Base-by-base conservation (phyloP, 148 eudicot genomes). In the Nepenthes gracilis region DNA sequence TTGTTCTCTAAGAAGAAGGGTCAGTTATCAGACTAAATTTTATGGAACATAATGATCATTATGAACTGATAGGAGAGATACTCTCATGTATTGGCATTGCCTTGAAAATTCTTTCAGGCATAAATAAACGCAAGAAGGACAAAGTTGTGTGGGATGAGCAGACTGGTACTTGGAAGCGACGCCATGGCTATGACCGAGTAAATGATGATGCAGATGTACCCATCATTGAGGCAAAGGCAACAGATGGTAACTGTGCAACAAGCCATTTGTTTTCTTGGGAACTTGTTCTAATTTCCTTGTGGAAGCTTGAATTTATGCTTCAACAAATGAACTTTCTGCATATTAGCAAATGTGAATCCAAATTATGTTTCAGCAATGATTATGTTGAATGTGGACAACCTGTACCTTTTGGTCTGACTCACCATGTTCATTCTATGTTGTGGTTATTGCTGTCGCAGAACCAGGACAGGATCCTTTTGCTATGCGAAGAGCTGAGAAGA, bases 401-500 rank as follows among this genome's bases (percentile, higher is more conserved):
- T 11, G 38, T 37, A 50, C 37, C 10, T 5, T 37, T 15, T 36
- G 38, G 1, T 48, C 53, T 53, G 33, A 35, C 0, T 12, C 45
- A 54, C 9, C 35, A 8, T 47, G 60, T 2, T 43, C 23, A 56
- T 53, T 35, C 34, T 14, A 11, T 38, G 10, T 33, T 62, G 62
- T 56, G 32, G 5, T 61, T 54, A 38, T 37, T 47, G 1, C 61
- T 51, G 60, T 45, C 59, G 59, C 83, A 91, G 98, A 83, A 76
- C 86, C 81, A 36, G 98, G 98, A n/a, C 73, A 32, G 60, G 98
- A 92, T 81, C 98, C 98, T 74, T 92, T 92, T 79, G 88, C 88
- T 10, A 89, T 83, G 78, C 79, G 85, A 70, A 80, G 61, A 67
- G 64, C 69, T 51, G 94, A 84, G 33, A 92, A 80, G 74, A 92